Percentiles rank a stretch among this genome's conserved stretches.
Evolutionary conservation across 441 rosid species (phyloP).

Genomic region (Viola pubescens): DNA sequence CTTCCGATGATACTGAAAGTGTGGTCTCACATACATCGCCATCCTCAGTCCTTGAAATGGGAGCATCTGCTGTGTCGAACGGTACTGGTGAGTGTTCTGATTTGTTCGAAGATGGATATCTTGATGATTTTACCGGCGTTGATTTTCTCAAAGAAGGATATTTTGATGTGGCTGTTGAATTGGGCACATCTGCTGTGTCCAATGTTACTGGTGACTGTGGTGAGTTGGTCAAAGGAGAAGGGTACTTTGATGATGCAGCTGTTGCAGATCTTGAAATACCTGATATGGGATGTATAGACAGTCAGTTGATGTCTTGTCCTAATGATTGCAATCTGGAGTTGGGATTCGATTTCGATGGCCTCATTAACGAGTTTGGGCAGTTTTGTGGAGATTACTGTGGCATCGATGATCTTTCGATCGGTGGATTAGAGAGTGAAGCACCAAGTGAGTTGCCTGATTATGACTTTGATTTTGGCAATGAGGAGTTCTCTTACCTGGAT

Average conservation of each 20-base stretch:
- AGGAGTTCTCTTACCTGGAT: slow-evolving; percentile 39
- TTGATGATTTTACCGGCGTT: no score
- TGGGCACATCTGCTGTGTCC: slow-evolving; percentile 38
- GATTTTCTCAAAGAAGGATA: no score
- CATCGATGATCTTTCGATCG: slow-evolving; percentile 43
- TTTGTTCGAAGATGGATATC: slow-evolving; percentile 10
- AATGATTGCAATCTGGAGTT: slow-evolving; percentile 35
- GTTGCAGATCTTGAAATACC: slow-evolving; percentile 43
- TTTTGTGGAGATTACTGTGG: slow-evolving; percentile 44
- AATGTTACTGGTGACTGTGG: slow-evolving; percentile 16
- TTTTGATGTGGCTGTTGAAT: slow-evolving; percentile 13
- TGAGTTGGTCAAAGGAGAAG: slow-evolving; percentile 16
- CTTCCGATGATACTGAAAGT: slow-evolving; percentile 39
- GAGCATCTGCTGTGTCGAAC: slow-evolving; percentile 35
- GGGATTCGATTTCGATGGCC: slow-evolving; percentile 36
- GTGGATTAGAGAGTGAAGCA: slow-evolving; percentile 41
- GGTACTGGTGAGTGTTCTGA: slow-evolving; percentile 17
- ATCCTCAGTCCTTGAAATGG: slow-evolving; percentile 35
- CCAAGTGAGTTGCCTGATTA: slow-evolving; percentile 79
- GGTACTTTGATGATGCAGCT: slow-evolving; percentile 21
- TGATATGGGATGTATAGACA: slow-evolving; percentile 37
- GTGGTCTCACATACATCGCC: slow-evolving; percentile 44
- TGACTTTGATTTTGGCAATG: slow-evolving; percentile 62
- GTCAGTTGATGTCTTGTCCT: slow-evolving; percentile 28
- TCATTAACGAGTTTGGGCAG: slow-evolving; percentile 46